phyloP scores from a whole-genome alignment of 169 alveolate genomes.

The Eimeria acervulina region DNA sequence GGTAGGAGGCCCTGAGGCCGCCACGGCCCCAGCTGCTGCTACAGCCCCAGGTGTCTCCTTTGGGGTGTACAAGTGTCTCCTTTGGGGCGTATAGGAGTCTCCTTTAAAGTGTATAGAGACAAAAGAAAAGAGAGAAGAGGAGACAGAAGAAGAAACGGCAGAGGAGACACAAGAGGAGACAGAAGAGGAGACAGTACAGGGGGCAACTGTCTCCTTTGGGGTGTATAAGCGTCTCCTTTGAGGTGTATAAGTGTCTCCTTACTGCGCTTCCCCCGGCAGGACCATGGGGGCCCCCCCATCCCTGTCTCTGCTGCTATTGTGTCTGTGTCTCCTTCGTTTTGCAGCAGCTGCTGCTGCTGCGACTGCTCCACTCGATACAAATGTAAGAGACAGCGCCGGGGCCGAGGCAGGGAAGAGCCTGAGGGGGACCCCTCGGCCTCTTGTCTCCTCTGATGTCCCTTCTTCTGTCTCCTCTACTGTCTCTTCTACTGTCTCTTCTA shows the following conservation, averaged over 20 bases:
- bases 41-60: background rate
- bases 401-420: too few relatives aligned
- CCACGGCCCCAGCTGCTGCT: background rate
- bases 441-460: background rate
- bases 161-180: too few relatives aligned
- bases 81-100: too few relatives aligned
- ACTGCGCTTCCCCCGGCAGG: too few relatives aligned
- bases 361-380: background rate
- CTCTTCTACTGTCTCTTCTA: background rate
- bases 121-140: too few relatives aligned
- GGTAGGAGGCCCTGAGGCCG: background rate
- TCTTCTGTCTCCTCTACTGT: background rate
- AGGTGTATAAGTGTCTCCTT: background rate
- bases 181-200: too few relatives aligned
- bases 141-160: too few relatives aligned
- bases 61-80: background rate
- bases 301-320: background rate
- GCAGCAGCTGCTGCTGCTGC: background rate
- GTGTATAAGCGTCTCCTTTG: too few relatives aligned
- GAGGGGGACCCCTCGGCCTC: background rate
- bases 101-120: too few relatives aligned
- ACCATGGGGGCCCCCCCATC: background rate
- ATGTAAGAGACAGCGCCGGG: background rate
- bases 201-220: slow-evolving; percentile 7
- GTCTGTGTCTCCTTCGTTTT: background rate